Evolutionary conservation across 345 rosid species (phyloP), one percentile per base, ranked within the genome.

Genomic region (Erysimum cheiranthoides): DNA sequence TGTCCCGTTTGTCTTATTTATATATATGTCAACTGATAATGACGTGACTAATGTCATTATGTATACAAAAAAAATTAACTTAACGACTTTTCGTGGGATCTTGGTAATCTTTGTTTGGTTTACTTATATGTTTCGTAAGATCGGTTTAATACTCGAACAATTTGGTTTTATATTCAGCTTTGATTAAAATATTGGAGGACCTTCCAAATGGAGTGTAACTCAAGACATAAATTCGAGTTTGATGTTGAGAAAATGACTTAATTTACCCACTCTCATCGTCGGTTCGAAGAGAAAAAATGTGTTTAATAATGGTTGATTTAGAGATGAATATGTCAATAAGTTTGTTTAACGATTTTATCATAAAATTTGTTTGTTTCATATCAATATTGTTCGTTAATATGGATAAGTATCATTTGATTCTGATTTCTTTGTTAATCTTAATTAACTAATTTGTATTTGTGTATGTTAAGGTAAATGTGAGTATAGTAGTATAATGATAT

Each of bases 1-100:
- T 38, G n/a, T 30, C 14, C 31, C 13, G 6, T 67, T 75, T 12
- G 54, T 75, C 36, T 75, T 38, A 50, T 67, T 12, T 67, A 66
- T 74, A 31, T 32, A 50, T 14, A 57, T 56, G 21, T 74, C 36
- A 34, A 28, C 6, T 6, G 21, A 47, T 60, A 16, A 51, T 67
- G 35, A 21, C 21, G 34, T 68, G 50, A 10, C 61, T 14, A 21
- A 35, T 66, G 10, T 21, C 28, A 49, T 50, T 47, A 66, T 47
- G 43, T 66, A 47, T 10, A 66, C 31, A 18, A 18, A 34, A 34
- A 17, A 36, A 47, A n/a, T n/a, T n/a, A n/a, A 11, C 57, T 68
- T 39, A 42, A 69, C 42, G 18, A 17, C 30, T 39, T 17, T 69
- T 40, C 21, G 54, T 57, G 3, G 14, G 6, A 31, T 70, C 10